Percentiles rank a stretch among this genome's conserved stretches.
phyloP scores from a whole-genome alignment of 257 asterid species.

The Solanum tacnaense region DNA sequence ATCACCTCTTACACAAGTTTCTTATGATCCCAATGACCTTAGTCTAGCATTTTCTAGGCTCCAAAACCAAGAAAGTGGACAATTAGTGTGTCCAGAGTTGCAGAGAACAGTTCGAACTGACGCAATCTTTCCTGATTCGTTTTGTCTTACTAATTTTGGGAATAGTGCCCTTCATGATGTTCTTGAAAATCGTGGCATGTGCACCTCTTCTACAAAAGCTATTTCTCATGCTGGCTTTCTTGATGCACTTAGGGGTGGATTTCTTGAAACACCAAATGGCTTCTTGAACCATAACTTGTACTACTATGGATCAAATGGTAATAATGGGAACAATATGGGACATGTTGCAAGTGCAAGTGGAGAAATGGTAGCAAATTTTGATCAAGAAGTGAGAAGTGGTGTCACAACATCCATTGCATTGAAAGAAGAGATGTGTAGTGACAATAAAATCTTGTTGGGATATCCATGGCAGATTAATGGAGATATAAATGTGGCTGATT shows the following conservation, averaged over 20 bases:
- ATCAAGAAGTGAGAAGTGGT: slow-evolving; percentile 5
- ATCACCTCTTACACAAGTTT: not conserved
- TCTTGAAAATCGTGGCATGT: slow-evolving; percentile 10
- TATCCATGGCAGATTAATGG: slow-evolving; percentile 50
- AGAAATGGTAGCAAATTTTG: slow-evolving; percentile 33
- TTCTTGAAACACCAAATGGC: slow-evolving; percentile 25
- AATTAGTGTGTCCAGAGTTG: slow-evolving; percentile 16
- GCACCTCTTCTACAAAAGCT: not conserved
- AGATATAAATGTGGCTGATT: slow-evolving; percentile 18
- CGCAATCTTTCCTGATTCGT: not conserved
- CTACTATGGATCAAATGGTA: slow-evolving; percentile 15
- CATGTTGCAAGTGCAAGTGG: slow-evolving; percentile 12
- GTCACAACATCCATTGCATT: slow-evolving; percentile 19
- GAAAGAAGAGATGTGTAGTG: slow-evolving; percentile 52
- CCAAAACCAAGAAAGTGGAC: slow-evolving; percentile 40
- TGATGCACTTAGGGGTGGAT: slow-evolving; percentile 7
- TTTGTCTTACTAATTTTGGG: not conserved
- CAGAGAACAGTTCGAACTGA: not conserved
- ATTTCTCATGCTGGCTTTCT: not conserved
- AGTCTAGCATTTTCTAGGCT: slow-evolving; percentile 57
- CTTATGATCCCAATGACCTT: slow-evolving; percentile 50
- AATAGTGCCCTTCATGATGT: not conserved
- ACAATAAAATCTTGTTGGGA: slow-evolving; percentile 47
- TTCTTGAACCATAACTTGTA: slow-evolving; percentile 15
- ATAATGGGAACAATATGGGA: not conserved